Conservation (phyloP, 2,329 filamentous ascomycete species). For the Aspergillus sclerotialis region DNA sequence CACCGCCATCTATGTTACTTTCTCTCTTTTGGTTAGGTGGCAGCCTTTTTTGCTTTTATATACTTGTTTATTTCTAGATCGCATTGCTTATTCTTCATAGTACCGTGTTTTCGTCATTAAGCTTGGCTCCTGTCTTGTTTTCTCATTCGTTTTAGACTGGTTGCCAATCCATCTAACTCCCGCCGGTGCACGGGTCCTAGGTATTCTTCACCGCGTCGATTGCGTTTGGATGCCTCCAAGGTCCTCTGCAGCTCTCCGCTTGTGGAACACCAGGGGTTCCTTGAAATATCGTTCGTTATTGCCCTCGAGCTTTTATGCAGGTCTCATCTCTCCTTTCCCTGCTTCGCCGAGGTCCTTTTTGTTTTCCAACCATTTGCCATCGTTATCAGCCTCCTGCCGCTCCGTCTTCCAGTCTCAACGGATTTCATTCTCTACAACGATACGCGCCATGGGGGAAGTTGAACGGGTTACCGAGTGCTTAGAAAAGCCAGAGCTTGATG, state of each 20-base stretch:
- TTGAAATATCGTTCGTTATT: slow-evolving; percentile 7
- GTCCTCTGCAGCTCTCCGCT: slow-evolving; percentile 11
- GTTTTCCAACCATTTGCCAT: slow-evolving; percentile 6
- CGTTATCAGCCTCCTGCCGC: slow-evolving; percentile 6
- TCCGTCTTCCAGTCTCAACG: slow-evolving; percentile 13
- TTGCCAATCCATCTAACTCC: no score
- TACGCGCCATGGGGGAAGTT: slow-evolving; percentile 26
- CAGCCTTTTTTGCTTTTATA: no score
- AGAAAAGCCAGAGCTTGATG: slow-evolving; percentile 78
- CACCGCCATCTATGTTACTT: no score
- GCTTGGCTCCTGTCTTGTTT: no score
- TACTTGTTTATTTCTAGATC: no score
- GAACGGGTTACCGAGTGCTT: slow-evolving; percentile 59
- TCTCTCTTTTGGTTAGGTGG: no score
- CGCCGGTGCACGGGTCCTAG: no score
- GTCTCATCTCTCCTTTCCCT: slow-evolving; percentile 11
- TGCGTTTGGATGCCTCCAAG: slow-evolving; percentile 12
- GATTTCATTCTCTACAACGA: slow-evolving; percentile 12
- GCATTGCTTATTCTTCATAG: no score
- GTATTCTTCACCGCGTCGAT: no score
- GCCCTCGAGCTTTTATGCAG: slow-evolving; percentile 7
- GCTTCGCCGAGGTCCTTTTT: slow-evolving; percentile 11
- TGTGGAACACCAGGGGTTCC: slow-evolving; percentile 12
- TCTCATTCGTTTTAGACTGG: no score
- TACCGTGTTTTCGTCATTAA: no score